Percentiles rank a stretch among this genome's conserved stretches.
Conservation (phyloP, 148 eudicot species). For the Arctostaphylos glauca region DNA sequence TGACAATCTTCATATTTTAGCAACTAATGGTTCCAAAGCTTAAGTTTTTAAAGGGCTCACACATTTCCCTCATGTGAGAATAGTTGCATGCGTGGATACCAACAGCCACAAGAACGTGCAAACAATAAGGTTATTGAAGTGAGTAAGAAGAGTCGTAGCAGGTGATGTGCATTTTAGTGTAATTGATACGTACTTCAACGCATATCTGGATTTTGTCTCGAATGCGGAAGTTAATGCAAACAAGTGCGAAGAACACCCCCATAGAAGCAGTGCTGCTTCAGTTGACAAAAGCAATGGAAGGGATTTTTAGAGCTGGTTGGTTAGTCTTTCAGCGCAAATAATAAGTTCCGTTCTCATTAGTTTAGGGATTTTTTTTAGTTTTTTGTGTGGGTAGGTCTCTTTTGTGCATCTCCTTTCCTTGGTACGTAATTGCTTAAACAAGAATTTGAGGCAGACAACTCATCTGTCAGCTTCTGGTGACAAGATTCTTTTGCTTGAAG, state of each 20-base stretch:
- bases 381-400: neutral
- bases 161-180: neutral
- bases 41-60: neutral
- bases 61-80: neutral
- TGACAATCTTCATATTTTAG: neutral
- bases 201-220: neutral
- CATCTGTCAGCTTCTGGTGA: neutral
- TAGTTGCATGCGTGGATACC: neutral
- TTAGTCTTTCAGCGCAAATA: neutral
- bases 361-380: neutral
- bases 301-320: neutral
- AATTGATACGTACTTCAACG: neutral
- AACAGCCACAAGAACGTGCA: neutral
- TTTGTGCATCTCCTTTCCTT: neutral
- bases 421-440: neutral
- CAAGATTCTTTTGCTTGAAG: conserved; percentile 8
- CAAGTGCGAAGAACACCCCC: neutral
- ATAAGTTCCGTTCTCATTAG: neutral
- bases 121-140: neutral
- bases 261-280: neutral
- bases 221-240: neutral
- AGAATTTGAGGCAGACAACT: neutral
- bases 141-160: neutral
- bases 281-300: neutral
- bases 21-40: neutral